Evolutionary conservation across 805 yeast species (phyloP), one percentile per base, ranked within the genome.

Genomic region (Nakazawaea anatomiae): DNA sequence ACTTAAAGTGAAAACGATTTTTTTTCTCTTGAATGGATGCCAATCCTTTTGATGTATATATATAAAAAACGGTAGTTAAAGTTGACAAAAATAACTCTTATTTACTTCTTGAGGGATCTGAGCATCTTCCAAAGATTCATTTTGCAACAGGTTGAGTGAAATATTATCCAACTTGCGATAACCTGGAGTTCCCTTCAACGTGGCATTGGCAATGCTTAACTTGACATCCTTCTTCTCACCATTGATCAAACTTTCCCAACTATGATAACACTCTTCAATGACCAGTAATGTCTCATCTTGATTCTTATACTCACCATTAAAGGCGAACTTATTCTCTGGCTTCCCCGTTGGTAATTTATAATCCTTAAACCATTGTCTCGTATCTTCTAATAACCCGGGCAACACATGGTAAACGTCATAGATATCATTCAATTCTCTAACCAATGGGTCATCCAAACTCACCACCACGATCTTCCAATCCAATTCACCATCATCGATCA

Each of bases 401-500:
- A 85, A 75, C 55, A 75, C 71, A 29, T 66, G 65, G 53, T 83
- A 82, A 31, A 89, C 88, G 67, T 88, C 96, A 54, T 73, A 72
- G 44, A 89, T 74, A 62, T 77, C 82, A 60, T 83, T 72, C 52
- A 89, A 64, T 56, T 79, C 71, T 5, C 72, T 52, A 28, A 89
- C 83, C 62, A 85, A 63, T 44, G 87, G 85, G 64, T 88, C 95
- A 48, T 75, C 70, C 32, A 74, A 70, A 60, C 85, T 84, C 51
- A 89, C 85, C 18, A 77, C 89, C 52, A 89, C 79, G 34, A 89
- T 74, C 69, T 89, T 89, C 98, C 98, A 92, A 72, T 92, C 99
- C 52, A 96, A 78, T 72, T 94, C 99, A 58, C 97, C 97, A 69
- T 91, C 97, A 61, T 87, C 95, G 53, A 87, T 81, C 60, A 87